Evolutionary conservation across 2,329 filamentous ascomycete genomes (phyloP).

Genomic region (Coniochaeta ligniaria): DNA sequence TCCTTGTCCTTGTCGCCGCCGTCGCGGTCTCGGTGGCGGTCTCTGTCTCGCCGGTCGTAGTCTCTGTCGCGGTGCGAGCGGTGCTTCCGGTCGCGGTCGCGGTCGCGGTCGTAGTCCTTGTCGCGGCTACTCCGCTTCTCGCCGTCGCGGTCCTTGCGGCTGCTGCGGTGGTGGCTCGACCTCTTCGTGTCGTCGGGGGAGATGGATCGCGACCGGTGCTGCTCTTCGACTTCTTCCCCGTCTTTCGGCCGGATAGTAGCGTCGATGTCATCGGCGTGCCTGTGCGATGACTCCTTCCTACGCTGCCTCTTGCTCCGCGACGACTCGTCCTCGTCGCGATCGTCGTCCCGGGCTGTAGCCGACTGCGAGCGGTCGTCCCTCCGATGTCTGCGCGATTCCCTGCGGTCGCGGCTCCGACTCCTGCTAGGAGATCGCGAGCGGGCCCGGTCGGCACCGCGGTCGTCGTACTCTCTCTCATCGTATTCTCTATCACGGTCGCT

Average conservation of each 20-base stretch:
- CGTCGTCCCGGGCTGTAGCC: slow-evolving; percentile 30
- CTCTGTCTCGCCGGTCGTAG: slow-evolving; percentile 3
- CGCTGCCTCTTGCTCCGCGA: slow-evolving; percentile 45
- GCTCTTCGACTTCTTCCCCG: slow-evolving; percentile 33
- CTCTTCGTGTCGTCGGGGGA: slow-evolving; percentile 54
- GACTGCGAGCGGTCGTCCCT: slow-evolving; percentile 50
- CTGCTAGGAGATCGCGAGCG: slow-evolving; percentile 26
- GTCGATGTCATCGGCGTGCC: slow-evolving; percentile 39
- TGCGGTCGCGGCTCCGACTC: slow-evolving; percentile 32
- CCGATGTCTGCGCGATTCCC: slow-evolving; percentile 36
- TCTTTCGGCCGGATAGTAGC: slow-evolving; percentile 21
- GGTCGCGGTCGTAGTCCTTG: slow-evolving; percentile 21
- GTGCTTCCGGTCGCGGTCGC: slow-evolving; percentile 18
- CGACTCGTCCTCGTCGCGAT: slow-evolving; percentile 40
- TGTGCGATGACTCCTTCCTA: slow-evolving; percentile 21
- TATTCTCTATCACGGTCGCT: slow-evolving; percentile 5
- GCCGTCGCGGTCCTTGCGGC: slow-evolving; percentile 31
- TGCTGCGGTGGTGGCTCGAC: slow-evolving; percentile 54
- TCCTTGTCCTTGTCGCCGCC: slow-evolving; percentile 12
- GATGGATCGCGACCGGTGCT: slow-evolving; percentile 56
- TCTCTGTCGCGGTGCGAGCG: slow-evolving; percentile 22
- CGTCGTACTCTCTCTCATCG: slow-evolving; percentile 10
- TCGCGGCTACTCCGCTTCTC: slow-evolving; percentile 37
- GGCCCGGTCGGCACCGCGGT: slow-evolving; percentile 19
- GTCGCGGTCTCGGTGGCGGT: slow-evolving; percentile 11